Evolutionary conservation across 805 yeast genomes (phyloP).

Genomic region (Myxozyma mucilagina): DNA sequence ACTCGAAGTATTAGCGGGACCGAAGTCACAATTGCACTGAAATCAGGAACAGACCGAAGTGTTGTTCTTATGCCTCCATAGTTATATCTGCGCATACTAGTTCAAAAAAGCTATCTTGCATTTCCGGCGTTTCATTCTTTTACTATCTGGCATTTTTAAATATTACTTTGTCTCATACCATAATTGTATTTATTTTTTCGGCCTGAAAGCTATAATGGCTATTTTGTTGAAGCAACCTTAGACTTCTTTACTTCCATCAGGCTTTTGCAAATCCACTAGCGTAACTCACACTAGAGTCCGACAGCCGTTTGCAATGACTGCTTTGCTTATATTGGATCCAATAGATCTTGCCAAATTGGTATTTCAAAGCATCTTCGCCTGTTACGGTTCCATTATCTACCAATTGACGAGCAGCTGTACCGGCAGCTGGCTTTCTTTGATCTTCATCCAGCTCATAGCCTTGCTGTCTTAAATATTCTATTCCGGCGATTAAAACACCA

Average conservation of each 20-base stretch:
- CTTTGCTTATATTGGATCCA: slow-evolving; percentile 32
- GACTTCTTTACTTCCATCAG: neutral
- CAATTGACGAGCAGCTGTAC: slow-evolving; percentile 17
- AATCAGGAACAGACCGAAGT: neutral
- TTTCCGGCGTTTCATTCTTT: too few relatives aligned
- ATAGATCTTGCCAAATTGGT: slow-evolving; percentile 26
- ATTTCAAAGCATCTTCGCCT: slow-evolving; percentile 24
- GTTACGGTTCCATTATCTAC: slow-evolving; percentile 12
- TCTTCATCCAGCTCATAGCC: slow-evolving; percentile 23
- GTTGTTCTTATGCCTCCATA: slow-evolving; percentile 1
- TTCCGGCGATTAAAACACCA: slow-evolving; percentile 56
- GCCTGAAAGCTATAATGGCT: too few relatives aligned
- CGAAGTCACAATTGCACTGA: neutral
- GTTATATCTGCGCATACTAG: neutral
- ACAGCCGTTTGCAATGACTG: slow-evolving; percentile 15
- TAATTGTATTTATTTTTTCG: too few relatives aligned
- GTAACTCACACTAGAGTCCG: slow-evolving; percentile 29
- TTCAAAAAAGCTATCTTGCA: neutral
- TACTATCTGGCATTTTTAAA: neutral
- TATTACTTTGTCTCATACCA: neutral
- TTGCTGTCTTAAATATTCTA: slow-evolving; percentile 43
- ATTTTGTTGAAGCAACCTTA: neutral
- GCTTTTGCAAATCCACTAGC: slow-evolving; percentile 33
- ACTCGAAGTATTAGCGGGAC: slow-evolving; percentile 1
- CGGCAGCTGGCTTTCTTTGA: slow-evolving; percentile 21